Evolutionary conservation across 2,329 filamentous ascomycete genomes (phyloP).

Genomic region (Pestalotiopsis sp.): DNA sequence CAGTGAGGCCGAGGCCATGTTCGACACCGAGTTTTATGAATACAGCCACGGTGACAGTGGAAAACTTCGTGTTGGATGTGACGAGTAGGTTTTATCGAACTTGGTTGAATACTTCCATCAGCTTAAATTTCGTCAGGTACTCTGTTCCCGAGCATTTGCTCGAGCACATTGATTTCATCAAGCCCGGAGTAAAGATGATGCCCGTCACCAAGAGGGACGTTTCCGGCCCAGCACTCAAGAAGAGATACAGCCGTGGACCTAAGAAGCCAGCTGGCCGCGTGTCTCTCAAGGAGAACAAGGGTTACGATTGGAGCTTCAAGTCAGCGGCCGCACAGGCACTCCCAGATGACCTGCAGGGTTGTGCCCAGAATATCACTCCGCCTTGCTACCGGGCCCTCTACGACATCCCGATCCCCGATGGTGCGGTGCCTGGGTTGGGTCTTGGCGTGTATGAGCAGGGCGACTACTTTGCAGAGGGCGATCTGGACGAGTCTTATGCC

Average conservation of each 20-base stretch:
- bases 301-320: slow-evolving; percentile 14
- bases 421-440: slow-evolving; percentile 19
- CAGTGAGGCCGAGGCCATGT: slow-evolving; percentile 31
- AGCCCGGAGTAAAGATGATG: slow-evolving; percentile 42
- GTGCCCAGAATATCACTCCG: not conserved
- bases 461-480: slow-evolving; percentile 33
- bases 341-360: slow-evolving; percentile 12
- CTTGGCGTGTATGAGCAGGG: slow-evolving; percentile 32
- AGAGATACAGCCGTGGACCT: slow-evolving; percentile 14
- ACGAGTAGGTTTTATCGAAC: slow-evolving; percentile 11
- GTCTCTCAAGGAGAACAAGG: slow-evolving; percentile 12
- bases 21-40: slow-evolving; percentile 34
- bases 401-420: slow-evolving; percentile 20
- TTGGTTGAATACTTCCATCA: slow-evolving; percentile 16
- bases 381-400: slow-evolving; percentile 18
- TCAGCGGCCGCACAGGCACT: not conserved
- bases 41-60: slow-evolving; percentile 27
- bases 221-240: not conserved
- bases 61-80: not conserved
- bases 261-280: slow-evolving; percentile 2
- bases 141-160: slow-evolving; percentile 29
- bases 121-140: slow-evolving; percentile 19
- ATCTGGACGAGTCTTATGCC: slow-evolving; percentile 33
- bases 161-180: slow-evolving; percentile 46
- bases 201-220: not conserved